A percentile compares a stretch with the other conserved stretches of the same genome.
These are phyloP conservation scores for Penstemon eatonii DNA, from an alignment of 257 asterid species.

Conservation along the genomic window DNA sequence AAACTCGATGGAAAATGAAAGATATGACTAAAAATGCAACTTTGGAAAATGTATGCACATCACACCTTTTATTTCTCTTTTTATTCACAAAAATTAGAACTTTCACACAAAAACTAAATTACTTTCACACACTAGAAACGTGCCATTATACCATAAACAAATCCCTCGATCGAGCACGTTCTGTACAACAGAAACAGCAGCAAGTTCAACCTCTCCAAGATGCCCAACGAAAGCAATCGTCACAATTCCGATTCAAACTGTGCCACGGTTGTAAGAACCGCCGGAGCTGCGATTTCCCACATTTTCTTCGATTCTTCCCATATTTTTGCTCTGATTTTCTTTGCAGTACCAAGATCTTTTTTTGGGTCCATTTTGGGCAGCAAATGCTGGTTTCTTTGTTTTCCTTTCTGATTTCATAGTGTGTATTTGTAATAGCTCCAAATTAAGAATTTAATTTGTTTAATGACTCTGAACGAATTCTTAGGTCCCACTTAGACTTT, in stretches of 20 bases:
- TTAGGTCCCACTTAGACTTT: not conserved
- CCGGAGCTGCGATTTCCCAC: conserved; percentile 78
- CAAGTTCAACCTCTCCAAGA: conserved; percentile 70
- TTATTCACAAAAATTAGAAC: too few relatives aligned
- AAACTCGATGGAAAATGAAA: too few relatives aligned
- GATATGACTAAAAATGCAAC: too few relatives aligned
- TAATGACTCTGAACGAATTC: not conserved
- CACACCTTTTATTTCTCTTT: too few relatives aligned
- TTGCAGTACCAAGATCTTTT: not conserved
- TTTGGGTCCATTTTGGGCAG: conserved; percentile 38
- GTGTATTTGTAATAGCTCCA: too few relatives aligned
- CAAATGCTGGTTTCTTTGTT: conserved; percentile 38
- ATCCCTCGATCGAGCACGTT: conserved; percentile 88
- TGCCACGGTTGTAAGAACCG: conserved; percentile 58
- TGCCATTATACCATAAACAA: conserved; percentile 79
- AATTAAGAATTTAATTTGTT: not conserved
- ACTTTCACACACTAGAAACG: not conserved
- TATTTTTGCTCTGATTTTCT: conserved; percentile 30
- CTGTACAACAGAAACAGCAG: conserved; percentile 79
- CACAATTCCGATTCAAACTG: conserved; percentile 67
- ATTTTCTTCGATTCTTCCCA: conserved; percentile 63
- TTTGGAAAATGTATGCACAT: too few relatives aligned
- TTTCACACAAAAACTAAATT: too few relatives aligned
- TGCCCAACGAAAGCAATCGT: conserved; percentile 80
- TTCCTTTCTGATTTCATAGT: conserved; percentile 3